Conservation (phyloP, 345 rosid species). For the Arabidopsis arenosa region DNA sequence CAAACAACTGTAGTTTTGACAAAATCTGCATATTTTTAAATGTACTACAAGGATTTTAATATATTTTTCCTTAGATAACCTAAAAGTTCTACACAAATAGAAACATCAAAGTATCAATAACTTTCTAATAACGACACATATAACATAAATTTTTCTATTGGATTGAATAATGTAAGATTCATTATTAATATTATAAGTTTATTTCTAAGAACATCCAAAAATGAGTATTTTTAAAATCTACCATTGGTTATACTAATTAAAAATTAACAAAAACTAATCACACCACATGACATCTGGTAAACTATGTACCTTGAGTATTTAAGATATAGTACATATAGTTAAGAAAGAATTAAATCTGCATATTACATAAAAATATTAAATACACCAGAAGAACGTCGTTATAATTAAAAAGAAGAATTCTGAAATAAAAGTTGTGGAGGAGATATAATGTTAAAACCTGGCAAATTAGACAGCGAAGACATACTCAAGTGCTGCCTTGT, state of each 20-base stretch:
- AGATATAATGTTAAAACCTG: slow-evolving; percentile 56
- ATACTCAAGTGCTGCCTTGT: slow-evolving; percentile 56
- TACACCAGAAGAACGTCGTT: slow-evolving; percentile 28
- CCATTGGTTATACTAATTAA: background rate
- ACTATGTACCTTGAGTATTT: background rate
- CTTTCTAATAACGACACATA: background rate
- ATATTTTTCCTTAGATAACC: background rate
- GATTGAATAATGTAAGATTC: background rate
- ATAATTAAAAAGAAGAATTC: slow-evolving; percentile 31
- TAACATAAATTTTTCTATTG: background rate
- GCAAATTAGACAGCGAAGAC: slow-evolving; percentile 60
- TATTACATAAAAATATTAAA: background rate
- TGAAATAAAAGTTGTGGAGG: slow-evolving; percentile 52
- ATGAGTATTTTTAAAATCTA: background rate
- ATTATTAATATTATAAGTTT: slow-evolving; percentile 1
- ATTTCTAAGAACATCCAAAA: background rate
- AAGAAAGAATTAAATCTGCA: slow-evolving; percentile 1
- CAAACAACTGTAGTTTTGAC: slow-evolving; percentile 29
- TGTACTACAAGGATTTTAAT: slow-evolving; percentile 7
- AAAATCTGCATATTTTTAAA: slow-evolving; percentile 28
- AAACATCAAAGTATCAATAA: background rate
- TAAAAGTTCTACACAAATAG: background rate
- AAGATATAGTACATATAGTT: background rate
- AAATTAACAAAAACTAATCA: background rate
- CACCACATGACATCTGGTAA: background rate